Base-by-base conservation (phyloP, 106 monocot species). In the Allium fistulosum region DNA sequence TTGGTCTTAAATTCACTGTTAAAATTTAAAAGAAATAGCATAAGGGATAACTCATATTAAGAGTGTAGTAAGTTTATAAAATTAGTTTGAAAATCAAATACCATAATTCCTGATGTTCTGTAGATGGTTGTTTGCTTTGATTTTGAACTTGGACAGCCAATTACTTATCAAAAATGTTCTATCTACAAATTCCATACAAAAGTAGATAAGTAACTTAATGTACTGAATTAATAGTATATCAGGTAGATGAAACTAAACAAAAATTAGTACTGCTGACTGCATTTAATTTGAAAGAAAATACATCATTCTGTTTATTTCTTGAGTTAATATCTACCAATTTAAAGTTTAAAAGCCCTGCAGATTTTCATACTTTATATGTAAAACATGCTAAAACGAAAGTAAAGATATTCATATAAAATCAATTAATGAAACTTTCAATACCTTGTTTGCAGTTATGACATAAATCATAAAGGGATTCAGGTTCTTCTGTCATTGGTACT, bases 1-100 rank as follows among this genome's bases (percentile, higher is more conserved):
- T 37, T 5, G 74, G 48, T 9, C 65, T 60, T 59, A 75, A 75
- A 53, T 37, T 71, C 48, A 80, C 80, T 80, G 70, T 52, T 66
- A 14, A 48, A 37, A 37, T 37, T 2, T 37, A 37, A 37, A 37
- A 37, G 37, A 37, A 37, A 37, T 5, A 37, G 37, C 37, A 37
- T 37, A 37, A 37, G 22, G 22, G 37, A 37, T 37, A 37, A 37
- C 5, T 37, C 5, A 37, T 37, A 37, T 5, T 2, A 37, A 37
- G 37, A 5, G 37, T 37, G 37, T 8, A 5, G 3, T 8, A 61
- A 61, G 4, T 27, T 26, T 37, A 11, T 27, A 11, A 11, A 11
- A 26, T 28, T 27, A 61, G 10, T 27, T 10, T 27, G 9, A 26
- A 8, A 61, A 4, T 37, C 4, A 8, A 26, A 9, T 10, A 17